Conservation (phyloP, 1,284 basidiomycete genomes). For the Cryptococcus floricola region DNA sequence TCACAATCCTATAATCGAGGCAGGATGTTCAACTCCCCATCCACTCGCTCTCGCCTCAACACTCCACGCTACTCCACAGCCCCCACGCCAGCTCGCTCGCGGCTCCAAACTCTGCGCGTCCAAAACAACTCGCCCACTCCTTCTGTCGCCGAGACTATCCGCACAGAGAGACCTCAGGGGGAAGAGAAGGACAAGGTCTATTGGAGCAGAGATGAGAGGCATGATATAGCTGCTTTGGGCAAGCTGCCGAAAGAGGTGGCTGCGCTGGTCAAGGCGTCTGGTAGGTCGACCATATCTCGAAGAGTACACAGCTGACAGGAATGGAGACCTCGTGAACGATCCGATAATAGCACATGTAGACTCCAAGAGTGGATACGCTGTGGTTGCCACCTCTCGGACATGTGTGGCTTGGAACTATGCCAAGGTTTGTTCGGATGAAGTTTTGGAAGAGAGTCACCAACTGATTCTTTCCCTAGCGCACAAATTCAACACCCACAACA, state of each 20-base stretch:
- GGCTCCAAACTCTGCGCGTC: not conserved
- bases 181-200: slow-evolving; percentile 21
- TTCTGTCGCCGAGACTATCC: slow-evolving; percentile 26
- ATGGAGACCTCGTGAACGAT: slow-evolving; percentile 41
- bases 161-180: slow-evolving; percentile 15
- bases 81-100: not conserved
- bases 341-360: slow-evolving; percentile 45
- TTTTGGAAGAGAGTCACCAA: not conserved
- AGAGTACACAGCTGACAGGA: not conserved
- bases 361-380: slow-evolving; percentile 45
- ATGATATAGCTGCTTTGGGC: slow-evolving; percentile 26
- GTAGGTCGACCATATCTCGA: slow-evolving; percentile 10
- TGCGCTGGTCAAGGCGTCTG: slow-evolving; percentile 23
- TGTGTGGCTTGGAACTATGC: slow-evolving; percentile 51
- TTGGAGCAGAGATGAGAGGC: slow-evolving; percentile 37
- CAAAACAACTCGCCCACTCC: slow-evolving; percentile 18
- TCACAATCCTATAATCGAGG: too few relatives aligned
- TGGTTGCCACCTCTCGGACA: slow-evolving; percentile 35
- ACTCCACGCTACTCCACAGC: not conserved
- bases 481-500: slow-evolving; percentile 37
- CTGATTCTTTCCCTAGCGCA: slow-evolving; percentile 19
- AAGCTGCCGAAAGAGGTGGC: slow-evolving; percentile 36
- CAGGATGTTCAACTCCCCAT: slow-evolving; percentile 40
- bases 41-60: slow-evolving; percentile 31
- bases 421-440: slow-evolving; percentile 24